These are phyloP conservation scores for Talaromyces nanjingensis DNA, from an alignment of 495 filamentous ascomycete species.

Conservation along the genomic window DNA sequence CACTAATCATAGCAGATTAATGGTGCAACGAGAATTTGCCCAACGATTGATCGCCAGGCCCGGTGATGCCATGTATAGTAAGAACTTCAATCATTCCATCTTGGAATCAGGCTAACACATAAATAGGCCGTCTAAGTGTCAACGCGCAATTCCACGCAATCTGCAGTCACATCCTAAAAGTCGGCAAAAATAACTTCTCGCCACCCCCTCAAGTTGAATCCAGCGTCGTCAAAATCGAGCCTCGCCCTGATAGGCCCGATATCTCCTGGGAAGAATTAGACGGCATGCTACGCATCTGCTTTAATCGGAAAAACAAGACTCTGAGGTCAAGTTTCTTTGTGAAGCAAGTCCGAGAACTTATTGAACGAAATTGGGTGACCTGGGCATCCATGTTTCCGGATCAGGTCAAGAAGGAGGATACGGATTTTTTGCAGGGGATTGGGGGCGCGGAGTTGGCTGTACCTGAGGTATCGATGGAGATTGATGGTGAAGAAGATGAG, in stretches of 20 bases:
- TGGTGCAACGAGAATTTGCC: slow-evolving; percentile 31
- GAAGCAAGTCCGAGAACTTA: slow-evolving; percentile 9
- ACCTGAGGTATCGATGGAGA: slow-evolving; percentile 2
- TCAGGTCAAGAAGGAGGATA: slow-evolving; percentile 8
- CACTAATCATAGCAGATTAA: background rate
- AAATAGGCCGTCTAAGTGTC: slow-evolving; percentile 10
- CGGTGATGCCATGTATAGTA: slow-evolving; percentile 11
- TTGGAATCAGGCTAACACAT: background rate
- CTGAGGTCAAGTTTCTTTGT: slow-evolving; percentile 10
- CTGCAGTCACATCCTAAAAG: slow-evolving; percentile 12
- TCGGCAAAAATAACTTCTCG: slow-evolving; percentile 14
- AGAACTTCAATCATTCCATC: background rate
- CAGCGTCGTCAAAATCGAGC: slow-evolving; percentile 13
- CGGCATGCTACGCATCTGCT: slow-evolving; percentile 13
- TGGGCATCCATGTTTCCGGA: slow-evolving; percentile 13
- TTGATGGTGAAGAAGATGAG: background rate
- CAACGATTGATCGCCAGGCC: slow-evolving; percentile 18
- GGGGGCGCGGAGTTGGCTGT: background rate
- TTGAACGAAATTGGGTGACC: slow-evolving; percentile 12
- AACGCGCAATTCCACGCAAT: slow-evolving; percentile 12
- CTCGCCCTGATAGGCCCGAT: slow-evolving; percentile 5
- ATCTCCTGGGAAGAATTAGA: slow-evolving; percentile 13
- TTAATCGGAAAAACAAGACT: slow-evolving; percentile 14
- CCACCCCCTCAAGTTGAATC: slow-evolving; percentile 13
- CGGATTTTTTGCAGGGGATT: slow-evolving; percentile 5